Conservation (phyloP, 208 protist genomes). For the Leishmania lainsoni region DNA sequence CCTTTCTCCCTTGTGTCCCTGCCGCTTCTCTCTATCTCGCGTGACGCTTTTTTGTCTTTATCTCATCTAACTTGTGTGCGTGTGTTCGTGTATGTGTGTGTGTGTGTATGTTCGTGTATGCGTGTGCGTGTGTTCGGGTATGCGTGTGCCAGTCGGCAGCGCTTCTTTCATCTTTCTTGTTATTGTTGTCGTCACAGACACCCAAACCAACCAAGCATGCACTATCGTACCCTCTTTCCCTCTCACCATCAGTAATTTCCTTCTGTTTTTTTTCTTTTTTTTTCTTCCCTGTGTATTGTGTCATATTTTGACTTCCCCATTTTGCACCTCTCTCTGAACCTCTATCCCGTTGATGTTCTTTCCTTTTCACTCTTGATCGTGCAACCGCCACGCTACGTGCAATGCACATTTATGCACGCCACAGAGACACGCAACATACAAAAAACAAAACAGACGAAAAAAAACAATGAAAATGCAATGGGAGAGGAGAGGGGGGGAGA, state of each 20-base stretch:
- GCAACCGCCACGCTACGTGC: background rate
- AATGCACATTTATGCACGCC: background rate
- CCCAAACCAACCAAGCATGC: slow-evolving; percentile 9
- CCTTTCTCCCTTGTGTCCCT: background rate
- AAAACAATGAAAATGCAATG: background rate
- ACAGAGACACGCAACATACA: background rate
- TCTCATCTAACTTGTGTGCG: background rate
- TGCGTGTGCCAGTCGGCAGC: background rate
- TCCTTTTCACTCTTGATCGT: background rate
- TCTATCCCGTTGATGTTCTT: background rate
- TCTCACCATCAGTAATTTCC: background rate
- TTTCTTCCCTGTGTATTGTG: slow-evolving; percentile 1
- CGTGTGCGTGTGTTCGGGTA: background rate
- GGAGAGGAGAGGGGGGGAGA: background rate
- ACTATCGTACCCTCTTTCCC: slow-evolving; percentile 7
- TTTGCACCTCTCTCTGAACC: background rate
- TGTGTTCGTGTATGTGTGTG: background rate
- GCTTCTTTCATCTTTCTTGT: slow-evolving; percentile 8
- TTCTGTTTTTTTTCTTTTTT: slow-evolving; percentile 4
- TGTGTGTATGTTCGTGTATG: background rate
- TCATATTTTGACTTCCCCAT: background rate
- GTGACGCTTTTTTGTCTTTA: background rate
- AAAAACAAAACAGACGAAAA: background rate
- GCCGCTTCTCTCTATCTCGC: background rate
- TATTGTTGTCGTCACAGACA: slow-evolving; percentile 4